Base-by-base conservation (phyloP, 2,329 filamentous ascomycete species). In the Ampelomyces quisqualis region DNA sequence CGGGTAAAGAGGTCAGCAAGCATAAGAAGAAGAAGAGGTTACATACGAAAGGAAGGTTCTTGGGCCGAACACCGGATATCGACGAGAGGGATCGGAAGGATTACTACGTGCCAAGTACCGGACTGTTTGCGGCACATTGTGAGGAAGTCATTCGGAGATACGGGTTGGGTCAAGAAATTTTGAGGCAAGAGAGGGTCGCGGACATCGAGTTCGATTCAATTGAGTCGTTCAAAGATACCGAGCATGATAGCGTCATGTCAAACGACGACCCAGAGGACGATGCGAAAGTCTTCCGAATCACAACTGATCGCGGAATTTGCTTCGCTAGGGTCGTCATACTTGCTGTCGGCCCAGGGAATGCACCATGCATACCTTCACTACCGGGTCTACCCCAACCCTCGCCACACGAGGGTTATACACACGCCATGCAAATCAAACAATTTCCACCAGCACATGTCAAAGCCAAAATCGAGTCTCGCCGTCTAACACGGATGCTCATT, bases 1-100 rank as follows among this genome's bases (percentile, higher is more conserved):
- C 90, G 0, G 87, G 88, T 0, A 88, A 85, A 57, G 86, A 90
- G 57, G 66, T 90, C 41, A 90, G 85, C 70, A 91, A 91, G 69
- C 85, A 91, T 64, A 77, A 80, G 43, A 73, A 71, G 63, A 85
- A 84, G 72, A 89, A 88, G 73, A 80, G 81, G 64, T 70, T 57
- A 11, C 61, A 59, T 24, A 36, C 38, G 67, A 62, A 53, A 24
- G 72, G 73, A 38, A 70, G 70, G 60, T 74, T 73, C 74, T 75
- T 51, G 9, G 43, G 58, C 14, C 47, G 53, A 7, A 55, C 62
- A 11, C 58, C 69, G 2, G 65, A 68, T 10, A 65, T 75, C 5
- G 71, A 74, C 29, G 72, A 75, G 41, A 55, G 72, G 18, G 72
- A 75, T 46, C 64, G 73, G 1, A 72, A 74, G 44, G 72, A 75